Evolutionary conservation across 306 rosid genomes (phyloP), one percentile per base, ranked within the genome.

Genomic region (Prunus mume): DNA sequence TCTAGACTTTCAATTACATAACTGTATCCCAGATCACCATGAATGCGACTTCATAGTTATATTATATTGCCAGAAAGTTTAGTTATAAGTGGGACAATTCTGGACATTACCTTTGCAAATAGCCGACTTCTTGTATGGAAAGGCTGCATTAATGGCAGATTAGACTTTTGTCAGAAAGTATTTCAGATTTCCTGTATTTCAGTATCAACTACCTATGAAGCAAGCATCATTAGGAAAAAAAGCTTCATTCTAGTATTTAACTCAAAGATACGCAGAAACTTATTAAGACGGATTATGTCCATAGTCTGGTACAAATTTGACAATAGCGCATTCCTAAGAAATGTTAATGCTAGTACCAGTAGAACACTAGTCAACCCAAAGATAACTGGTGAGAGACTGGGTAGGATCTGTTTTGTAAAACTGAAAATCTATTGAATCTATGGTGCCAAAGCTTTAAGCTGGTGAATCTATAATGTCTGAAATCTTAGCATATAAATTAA

Each of bases 51-150:
- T 27, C 56, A 20, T 12, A 56, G 30, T 71, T 3, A 57, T 38
- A 38, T 7, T 38, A 7, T 11, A 58, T 28, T 12, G 51, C 30
- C 47, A 5, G 3, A 14, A 58, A 2, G 9, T 43, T 43, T 57
- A 56, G 52, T 15, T 52, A 72, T 13, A 43, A 34, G 9, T 25
- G n/a, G 9, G n/a, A 62, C 20, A 41, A 3, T 43, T 34, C 2
- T 61, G 34, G 67, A 66, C 58, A 22, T 86, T 85, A 94, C 98
- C 98, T 94, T 88, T 54, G 85, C 85, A 83, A 89, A 94, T 65
- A 94, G 87, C 76, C 54, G 91, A 82, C 89, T 92, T 83, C 98
- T 87, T 12, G 96, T 90, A 71, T 12, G 88, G 74, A 94, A 94
- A 83, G 98, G 98, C 98, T 94, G 98, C 95, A 86, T 75, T 25